phyloP scores from a whole-genome alignment of 140 eudicot species.

The Anethum foeniculum region DNA sequence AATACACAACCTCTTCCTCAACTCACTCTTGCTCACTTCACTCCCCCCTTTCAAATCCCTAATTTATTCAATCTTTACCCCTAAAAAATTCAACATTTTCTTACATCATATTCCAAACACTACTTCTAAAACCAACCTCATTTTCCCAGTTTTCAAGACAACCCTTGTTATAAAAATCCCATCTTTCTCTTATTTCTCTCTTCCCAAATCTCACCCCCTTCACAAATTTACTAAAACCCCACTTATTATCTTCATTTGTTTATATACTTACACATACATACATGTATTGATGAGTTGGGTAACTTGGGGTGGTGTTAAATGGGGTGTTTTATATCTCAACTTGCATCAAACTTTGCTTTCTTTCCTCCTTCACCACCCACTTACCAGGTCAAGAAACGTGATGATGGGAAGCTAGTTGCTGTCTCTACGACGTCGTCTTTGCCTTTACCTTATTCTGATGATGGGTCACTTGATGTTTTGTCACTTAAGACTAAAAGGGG shows the following conservation, averaged over 20 bases:
- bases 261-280: background rate
- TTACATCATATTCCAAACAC: background rate
- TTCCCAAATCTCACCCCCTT: background rate
- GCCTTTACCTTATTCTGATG: conserved; percentile 33
- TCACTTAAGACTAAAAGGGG: conserved; percentile 66
- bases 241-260: background rate
- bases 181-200: background rate
- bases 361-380: conserved; percentile 64
- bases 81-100: background rate
- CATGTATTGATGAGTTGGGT: conserved; percentile 42
- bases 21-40: background rate
- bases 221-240: background rate
- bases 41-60: background rate
- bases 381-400: conserved; percentile 36
- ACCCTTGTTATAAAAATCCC: background rate
- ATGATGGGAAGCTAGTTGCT: conserved; percentile 31
- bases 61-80: background rate
- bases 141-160: background rate
- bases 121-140: background rate
- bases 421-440: conserved; percentile 35
- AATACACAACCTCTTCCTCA: background rate
- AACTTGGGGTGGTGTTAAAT: conserved; percentile 25
- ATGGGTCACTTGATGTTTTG: conserved; percentile 54
- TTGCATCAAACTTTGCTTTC: conserved; percentile 50
- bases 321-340: conserved; percentile 51